Conservation (phyloP, 768 basidiomycete genomes). For the Neoboletus brunneissimus region DNA sequence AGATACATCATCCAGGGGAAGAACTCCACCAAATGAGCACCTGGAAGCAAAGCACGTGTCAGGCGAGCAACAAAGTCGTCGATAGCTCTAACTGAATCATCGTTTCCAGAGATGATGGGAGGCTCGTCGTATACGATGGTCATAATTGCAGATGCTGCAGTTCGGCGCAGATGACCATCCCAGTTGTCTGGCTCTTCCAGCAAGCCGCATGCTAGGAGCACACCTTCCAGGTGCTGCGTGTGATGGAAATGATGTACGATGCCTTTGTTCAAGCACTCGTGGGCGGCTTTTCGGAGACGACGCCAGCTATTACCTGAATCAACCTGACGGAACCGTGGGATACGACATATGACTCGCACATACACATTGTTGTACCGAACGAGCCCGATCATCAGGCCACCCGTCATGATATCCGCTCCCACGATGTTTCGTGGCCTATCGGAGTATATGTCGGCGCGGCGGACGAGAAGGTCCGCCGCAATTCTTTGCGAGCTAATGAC, state of each 20-base stretch:
- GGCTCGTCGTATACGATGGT: no score
- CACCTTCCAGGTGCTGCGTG: neutral
- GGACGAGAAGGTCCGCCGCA: slow-evolving; percentile 39
- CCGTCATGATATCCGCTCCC: slow-evolving; percentile 29
- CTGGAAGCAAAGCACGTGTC: slow-evolving; percentile 35
- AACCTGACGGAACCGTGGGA: neutral
- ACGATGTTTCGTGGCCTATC: slow-evolving; percentile 33
- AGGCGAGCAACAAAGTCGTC: slow-evolving; percentile 26
- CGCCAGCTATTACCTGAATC: slow-evolving; percentile 1
- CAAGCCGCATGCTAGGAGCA: no score
- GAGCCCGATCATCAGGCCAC: slow-evolving; percentile 30
- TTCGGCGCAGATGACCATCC: no score
- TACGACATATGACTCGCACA: neutral
- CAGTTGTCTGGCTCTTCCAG: no score
- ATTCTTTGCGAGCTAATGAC: slow-evolving; percentile 32
- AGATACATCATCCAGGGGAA: slow-evolving; percentile 35
- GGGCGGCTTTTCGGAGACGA: slow-evolving; percentile 8
- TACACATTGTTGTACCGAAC: slow-evolving; percentile 11
- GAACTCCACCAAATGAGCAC: slow-evolving; percentile 36
- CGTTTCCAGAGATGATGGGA: neutral
- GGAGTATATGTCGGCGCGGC: slow-evolving; percentile 33
- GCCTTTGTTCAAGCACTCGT: slow-evolving; percentile 5
- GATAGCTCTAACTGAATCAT: slow-evolving; percentile 7
- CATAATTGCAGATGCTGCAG: no score
- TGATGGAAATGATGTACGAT: neutral